Conservation (phyloP, 192 early-diverging fungal species). For the Rhizophagus sp. region DNA sequence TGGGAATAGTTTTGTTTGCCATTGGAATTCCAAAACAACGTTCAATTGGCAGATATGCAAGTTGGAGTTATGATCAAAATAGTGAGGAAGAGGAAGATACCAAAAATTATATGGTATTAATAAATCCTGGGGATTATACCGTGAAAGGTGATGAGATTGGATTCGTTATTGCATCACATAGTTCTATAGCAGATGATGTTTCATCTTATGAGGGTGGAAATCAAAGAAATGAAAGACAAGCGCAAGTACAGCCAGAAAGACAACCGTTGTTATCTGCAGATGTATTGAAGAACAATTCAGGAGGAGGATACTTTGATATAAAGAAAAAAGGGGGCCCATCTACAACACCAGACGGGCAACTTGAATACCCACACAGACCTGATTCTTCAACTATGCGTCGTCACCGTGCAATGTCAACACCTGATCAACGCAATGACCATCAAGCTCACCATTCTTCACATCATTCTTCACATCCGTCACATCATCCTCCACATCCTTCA, state of each 20-base stretch:
- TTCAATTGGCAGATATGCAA: neutral
- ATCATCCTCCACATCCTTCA: neutral
- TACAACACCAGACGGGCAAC: neutral
- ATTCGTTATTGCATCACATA: slow-evolving; percentile 29
- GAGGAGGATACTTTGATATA: slow-evolving; percentile 26
- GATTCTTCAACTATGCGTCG: slow-evolving; percentile 14
- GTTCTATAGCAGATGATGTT: slow-evolving; percentile 3
- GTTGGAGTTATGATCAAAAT: neutral
- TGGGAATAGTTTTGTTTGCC: slow-evolving; percentile 29
- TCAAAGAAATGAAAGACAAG: neutral
- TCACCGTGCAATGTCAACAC: slow-evolving; percentile 32
- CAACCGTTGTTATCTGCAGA: slow-evolving; percentile 22
- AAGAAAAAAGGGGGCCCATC: slow-evolving; percentile 11
- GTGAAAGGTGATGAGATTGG: slow-evolving; percentile 34
- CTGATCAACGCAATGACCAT: neutral
- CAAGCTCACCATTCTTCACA: neutral
- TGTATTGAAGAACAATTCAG: slow-evolving; percentile 14
- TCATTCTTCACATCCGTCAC: neutral
- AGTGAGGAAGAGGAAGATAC: neutral
- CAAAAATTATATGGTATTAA: slow-evolving; percentile 28
- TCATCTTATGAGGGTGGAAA: neutral
- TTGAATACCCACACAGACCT: slow-evolving; percentile 30
- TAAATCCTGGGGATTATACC: slow-evolving; percentile 34
- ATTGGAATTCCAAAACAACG: slow-evolving; percentile 31
- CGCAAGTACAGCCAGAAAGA: neutral